Conservation (phyloP, 306 rosid genomes). For the Acacia melanoxylon region DNA sequence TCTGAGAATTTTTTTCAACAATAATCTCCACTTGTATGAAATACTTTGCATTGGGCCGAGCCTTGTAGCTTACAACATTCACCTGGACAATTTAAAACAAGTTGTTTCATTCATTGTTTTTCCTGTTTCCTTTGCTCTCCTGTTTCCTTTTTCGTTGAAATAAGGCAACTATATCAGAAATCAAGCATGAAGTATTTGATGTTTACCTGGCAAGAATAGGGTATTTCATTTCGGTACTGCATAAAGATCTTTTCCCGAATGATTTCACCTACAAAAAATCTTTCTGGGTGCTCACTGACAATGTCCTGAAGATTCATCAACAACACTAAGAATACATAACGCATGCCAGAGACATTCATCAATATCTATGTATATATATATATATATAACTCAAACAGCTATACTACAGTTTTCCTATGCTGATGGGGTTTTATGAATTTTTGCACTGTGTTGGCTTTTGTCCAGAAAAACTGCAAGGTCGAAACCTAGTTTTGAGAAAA, state of each 20-base stretch:
- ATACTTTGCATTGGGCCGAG: slow-evolving; percentile 86
- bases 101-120: slow-evolving; percentile 19
- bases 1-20: slow-evolving; percentile 87
- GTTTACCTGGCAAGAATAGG: slow-evolving; percentile 89
- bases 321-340: slow-evolving; percentile 26
- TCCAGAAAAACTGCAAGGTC: background rate
- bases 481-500: background rate
- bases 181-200: slow-evolving; percentile 9
- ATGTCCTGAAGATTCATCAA: slow-evolving; percentile 68
- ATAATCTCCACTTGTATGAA: slow-evolving; percentile 87
- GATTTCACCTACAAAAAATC: slow-evolving; percentile 90
- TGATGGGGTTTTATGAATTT: background rate
- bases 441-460: background rate
- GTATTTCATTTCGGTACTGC: slow-evolving; percentile 93
- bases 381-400: background rate
- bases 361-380: background rate
- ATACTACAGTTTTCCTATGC: background rate
- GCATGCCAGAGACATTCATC: slow-evolving; percentile 20
- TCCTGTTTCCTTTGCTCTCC: background rate
- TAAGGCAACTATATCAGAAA: slow-evolving; percentile 25
- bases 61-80: slow-evolving; percentile 84
- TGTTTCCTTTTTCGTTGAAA: background rate
- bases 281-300: slow-evolving; percentile 94
- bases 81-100: slow-evolving; percentile 51
- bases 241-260: slow-evolving; percentile 93